phyloP scores from a whole-genome alignment of 1,139 yeast species.

The Torulaspora pretoriensis region DNA sequence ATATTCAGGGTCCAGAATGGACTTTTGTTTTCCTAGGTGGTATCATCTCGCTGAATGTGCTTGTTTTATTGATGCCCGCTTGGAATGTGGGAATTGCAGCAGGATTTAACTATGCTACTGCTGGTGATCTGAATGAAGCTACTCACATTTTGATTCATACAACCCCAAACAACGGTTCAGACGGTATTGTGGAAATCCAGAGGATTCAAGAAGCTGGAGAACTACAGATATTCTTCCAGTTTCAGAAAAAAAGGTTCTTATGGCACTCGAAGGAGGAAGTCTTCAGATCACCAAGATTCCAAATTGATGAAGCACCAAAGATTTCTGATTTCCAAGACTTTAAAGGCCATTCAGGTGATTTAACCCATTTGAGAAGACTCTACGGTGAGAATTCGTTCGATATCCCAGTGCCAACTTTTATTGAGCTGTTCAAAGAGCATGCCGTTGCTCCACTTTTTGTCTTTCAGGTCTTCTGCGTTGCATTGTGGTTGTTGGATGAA shows the following conservation, averaged over 20 bases:
- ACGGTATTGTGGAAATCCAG: slow-evolving; percentile 66
- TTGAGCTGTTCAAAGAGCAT: slow-evolving; percentile 90
- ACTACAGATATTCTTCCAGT: slow-evolving; percentile 69
- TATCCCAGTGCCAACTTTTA: slow-evolving; percentile 89
- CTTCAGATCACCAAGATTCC: slow-evolving; percentile 79
- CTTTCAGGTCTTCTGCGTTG: slow-evolving; percentile 92
- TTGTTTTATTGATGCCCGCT: slow-evolving; percentile 88
- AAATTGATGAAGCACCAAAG: slow-evolving; percentile 60
- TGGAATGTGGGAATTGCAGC: slow-evolving; percentile 80
- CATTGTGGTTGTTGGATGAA: slow-evolving; percentile 94
- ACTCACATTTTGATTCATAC: slow-evolving; percentile 72
- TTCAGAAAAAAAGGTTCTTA: slow-evolving; percentile 89
- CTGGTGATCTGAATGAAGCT: slow-evolving; percentile 57
- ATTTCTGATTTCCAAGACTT: slow-evolving; percentile 56
- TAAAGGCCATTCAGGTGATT: slow-evolving; percentile 60
- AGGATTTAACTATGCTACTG: slow-evolving; percentile 60
- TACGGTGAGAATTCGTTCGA: slow-evolving; percentile 88
- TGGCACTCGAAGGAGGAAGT: slow-evolving; percentile 50
- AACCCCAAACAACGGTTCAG: slow-evolving; percentile 78
- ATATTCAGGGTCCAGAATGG: slow-evolving; percentile 74
- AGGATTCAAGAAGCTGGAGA: slow-evolving; percentile 59
- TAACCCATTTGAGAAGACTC: slow-evolving; percentile 52
- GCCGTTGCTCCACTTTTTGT: slow-evolving; percentile 98
- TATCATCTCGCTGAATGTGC: slow-evolving; percentile 64
- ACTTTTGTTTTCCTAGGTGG: slow-evolving; percentile 83